phyloP scores from a whole-genome alignment of 495 filamentous ascomycete genomes.

The Penicillium tannophilum region DNA sequence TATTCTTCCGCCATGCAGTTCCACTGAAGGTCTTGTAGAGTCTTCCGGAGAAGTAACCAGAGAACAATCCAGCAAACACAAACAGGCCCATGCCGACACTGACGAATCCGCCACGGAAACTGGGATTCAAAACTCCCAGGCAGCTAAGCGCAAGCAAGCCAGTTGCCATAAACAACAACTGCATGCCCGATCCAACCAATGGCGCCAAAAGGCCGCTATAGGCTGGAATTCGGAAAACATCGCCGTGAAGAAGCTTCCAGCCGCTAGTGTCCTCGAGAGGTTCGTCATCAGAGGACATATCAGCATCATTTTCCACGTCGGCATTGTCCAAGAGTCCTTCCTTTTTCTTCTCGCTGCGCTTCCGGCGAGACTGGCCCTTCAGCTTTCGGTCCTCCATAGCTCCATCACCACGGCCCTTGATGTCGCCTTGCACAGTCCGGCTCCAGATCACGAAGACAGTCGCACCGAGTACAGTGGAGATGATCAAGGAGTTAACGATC shows the following conservation, averaged over 20 bases:
- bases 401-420: slow-evolving; percentile 69
- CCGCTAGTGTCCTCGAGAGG: slow-evolving; percentile 81
- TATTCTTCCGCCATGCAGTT: slow-evolving; percentile 76
- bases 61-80: slow-evolving; percentile 84
- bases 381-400: slow-evolving; percentile 69
- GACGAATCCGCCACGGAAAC: slow-evolving; percentile 89
- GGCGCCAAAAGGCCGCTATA: slow-evolving; percentile 81
- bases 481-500: slow-evolving; percentile 88
- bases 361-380: slow-evolving; percentile 51
- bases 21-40: slow-evolving; percentile 90
- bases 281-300: slow-evolving; percentile 75
- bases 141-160: slow-evolving; percentile 79
- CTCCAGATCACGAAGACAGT: slow-evolving; percentile 86
- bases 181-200: slow-evolving; percentile 85
- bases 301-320: slow-evolving; percentile 62
- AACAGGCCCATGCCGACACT: slow-evolving; percentile 86
- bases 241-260: slow-evolving; percentile 93
- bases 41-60: slow-evolving; percentile 87
- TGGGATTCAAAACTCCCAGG: slow-evolving; percentile 84
- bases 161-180: slow-evolving; percentile 83
- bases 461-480: slow-evolving; percentile 77
- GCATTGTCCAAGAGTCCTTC: slow-evolving; percentile 64
- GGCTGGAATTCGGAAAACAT: slow-evolving; percentile 83
- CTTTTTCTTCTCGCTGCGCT: slow-evolving; percentile 54
- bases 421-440: slow-evolving; percentile 79